Percentiles rank a stretch among this genome's conserved stretches.
phyloP scores from a whole-genome alignment of 352 stramenopile genomes.

The Globisporangium emineosum region DNA sequence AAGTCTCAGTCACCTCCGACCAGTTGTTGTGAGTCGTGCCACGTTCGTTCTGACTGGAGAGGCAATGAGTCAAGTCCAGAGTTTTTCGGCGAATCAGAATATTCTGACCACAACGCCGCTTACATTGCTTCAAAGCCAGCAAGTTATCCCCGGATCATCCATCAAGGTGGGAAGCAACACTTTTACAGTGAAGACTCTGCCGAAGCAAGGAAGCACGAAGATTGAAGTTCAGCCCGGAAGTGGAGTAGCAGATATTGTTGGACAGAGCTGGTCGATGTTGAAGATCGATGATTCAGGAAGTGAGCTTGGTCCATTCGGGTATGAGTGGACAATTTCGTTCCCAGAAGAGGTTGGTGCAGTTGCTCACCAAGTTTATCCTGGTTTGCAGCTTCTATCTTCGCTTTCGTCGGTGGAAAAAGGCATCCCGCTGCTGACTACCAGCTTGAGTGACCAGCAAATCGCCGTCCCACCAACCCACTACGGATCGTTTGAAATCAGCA shows the following conservation, averaged over 20 bases:
- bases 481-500: constrained; percentile 58
- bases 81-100: constrained; percentile 34
- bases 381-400: constrained; percentile 47
- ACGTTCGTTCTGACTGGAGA: constrained; percentile 48
- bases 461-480: constrained; percentile 36
- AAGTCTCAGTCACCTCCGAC: constrained; percentile 43
- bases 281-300: constrained; percentile 39
- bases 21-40: constrained; percentile 40
- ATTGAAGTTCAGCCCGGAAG: constrained; percentile 47
- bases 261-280: constrained; percentile 26
- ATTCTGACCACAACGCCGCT: constrained; percentile 41
- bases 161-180: constrained; percentile 30
- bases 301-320: constrained; percentile 43
- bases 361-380: constrained; percentile 33
- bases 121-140: constrained; percentile 25
- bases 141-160: constrained; percentile 32
- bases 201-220: constrained; percentile 24
- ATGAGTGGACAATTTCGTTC: constrained; percentile 72
- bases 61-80: constrained; percentile 28
- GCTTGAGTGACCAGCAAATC: constrained; percentile 25
- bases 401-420: constrained; percentile 43
- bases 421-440: constrained; percentile 18
- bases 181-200: constrained; percentile 47
- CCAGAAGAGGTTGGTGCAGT: constrained; percentile 37
- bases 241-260: constrained; percentile 27